phyloP scores from a whole-genome alignment of 2,329 filamentous ascomycete genomes.

The Zymoseptoria crescenta region DNA sequence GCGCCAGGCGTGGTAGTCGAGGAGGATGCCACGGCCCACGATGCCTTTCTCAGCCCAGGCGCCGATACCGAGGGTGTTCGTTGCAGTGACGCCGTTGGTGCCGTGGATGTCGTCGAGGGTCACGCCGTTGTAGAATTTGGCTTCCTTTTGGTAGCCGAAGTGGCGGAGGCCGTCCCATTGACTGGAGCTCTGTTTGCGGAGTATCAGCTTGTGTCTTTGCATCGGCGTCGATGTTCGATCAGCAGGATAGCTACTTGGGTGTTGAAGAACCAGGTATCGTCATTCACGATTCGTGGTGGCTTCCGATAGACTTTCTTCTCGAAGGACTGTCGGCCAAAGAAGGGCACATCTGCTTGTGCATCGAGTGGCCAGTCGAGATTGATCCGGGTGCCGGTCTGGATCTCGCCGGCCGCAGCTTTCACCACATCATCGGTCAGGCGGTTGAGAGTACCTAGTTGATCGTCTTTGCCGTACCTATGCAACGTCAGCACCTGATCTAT shows the following conservation, averaged over 20 bases:
- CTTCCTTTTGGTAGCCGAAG: conserved; percentile 43
- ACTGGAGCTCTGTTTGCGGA: conserved; percentile 2
- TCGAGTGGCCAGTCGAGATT: conserved; percentile 55
- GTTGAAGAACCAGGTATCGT: conserved; percentile 47
- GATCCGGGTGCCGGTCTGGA: conserved; percentile 49
- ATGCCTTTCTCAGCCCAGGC: conserved; percentile 48
- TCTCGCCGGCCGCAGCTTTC: conserved; percentile 42
- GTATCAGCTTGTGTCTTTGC: conserved; percentile 3
- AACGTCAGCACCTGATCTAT: conserved; percentile 29
- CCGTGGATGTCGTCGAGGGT: conserved; percentile 37
- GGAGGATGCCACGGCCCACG: conserved; percentile 47
- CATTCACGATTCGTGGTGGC: conserved; percentile 48
- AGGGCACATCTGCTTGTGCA: conserved; percentile 44
- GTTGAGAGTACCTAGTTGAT: conserved; percentile 55
- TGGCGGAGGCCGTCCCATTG: conserved; percentile 48
- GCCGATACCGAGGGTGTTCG: conserved; percentile 38
- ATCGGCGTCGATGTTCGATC: conserved; percentile 3
- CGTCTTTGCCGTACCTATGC: conserved; percentile 46
- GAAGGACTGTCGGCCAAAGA: conserved; percentile 51
- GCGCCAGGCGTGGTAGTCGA: conserved; percentile 47
- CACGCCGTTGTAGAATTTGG: conserved; percentile 30
- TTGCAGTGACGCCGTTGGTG: conserved; percentile 25
- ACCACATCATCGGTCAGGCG: conserved; percentile 50
- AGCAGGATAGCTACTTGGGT: conserved; percentile 9
- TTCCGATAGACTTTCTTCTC: conserved; percentile 48